Evolutionary conservation across 1,284 basidiomycete species (phyloP).

Genomic region (Hortiboletus rubellus): DNA sequence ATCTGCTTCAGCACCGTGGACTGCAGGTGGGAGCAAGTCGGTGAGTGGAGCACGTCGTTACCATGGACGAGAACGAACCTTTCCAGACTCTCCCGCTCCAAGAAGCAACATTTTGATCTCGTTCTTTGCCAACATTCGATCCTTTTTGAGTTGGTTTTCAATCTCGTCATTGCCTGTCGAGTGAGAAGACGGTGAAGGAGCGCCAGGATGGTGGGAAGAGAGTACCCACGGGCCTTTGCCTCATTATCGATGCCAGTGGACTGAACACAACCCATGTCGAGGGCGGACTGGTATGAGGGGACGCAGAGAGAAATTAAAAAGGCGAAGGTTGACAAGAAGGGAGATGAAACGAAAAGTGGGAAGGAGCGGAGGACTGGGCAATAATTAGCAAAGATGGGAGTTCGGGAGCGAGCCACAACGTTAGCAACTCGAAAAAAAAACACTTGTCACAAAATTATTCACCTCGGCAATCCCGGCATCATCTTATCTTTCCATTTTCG

Average conservation of each 20-base stretch:
- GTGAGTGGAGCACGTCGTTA: not conserved
- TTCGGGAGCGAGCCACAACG: not conserved
- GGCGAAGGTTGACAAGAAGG: slow-evolving; percentile 14
- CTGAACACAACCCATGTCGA: slow-evolving; percentile 72
- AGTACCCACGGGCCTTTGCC: slow-evolving; percentile 76
- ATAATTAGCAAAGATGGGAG: slow-evolving; percentile 31
- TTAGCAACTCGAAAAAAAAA: not conserved
- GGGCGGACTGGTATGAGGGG: not conserved
- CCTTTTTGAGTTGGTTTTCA: slow-evolving; percentile 92
- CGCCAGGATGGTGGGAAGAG: not conserved
- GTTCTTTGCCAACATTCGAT: slow-evolving; percentile 89
- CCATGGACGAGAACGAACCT: slow-evolving; percentile 46
- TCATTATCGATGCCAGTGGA: slow-evolving; percentile 71
- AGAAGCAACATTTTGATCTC: slow-evolving; percentile 93
- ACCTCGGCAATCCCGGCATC: slow-evolving; percentile 22
- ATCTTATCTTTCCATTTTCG: slow-evolving; percentile 9
- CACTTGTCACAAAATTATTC: slow-evolving; percentile 7
- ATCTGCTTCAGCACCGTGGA: slow-evolving; percentile 96
- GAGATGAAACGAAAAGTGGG: slow-evolving; percentile 14
- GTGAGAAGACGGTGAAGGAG: not conserved
- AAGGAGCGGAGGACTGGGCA: slow-evolving; percentile 25
- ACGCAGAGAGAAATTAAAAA: slow-evolving; percentile 2
- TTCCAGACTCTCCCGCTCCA: slow-evolving; percentile 92
- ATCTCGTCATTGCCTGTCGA: slow-evolving; percentile 87
- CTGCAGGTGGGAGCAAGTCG: slow-evolving; percentile 36